phyloP scores from a whole-genome alignment of 441 rosid species.

The Syzygium malaccense region DNA sequence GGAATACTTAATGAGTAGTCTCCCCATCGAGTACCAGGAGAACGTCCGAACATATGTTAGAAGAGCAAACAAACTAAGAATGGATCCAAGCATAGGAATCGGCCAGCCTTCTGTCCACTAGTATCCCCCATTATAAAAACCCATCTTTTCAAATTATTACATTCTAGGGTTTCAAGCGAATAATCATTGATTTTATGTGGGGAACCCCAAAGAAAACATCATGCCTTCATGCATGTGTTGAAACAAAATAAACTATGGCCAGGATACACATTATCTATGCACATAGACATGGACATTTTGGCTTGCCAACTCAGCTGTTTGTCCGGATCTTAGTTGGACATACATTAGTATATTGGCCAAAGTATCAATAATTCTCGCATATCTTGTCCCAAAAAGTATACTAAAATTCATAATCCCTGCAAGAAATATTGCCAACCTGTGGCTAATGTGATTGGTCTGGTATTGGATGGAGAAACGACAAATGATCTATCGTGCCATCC shows the following conservation, averaged over 20 bases:
- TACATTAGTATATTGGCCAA: neutral
- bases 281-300: neutral
- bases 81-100: neutral
- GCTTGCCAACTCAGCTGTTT: neutral
- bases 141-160: neutral
- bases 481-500: neutral
- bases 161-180: neutral
- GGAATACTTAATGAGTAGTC: neutral
- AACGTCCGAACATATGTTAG: neutral
- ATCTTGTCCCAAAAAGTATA: neutral
- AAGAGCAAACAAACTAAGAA: neutral
- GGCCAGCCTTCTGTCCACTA: neutral
- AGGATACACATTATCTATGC: neutral
- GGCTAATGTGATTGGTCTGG: neutral
- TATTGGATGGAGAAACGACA: neutral
- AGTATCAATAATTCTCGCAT: neutral
- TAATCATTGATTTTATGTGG: neutral
- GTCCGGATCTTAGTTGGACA: neutral
- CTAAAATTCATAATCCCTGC: neutral
- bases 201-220: neutral
- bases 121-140: neutral
- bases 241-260: neutral
- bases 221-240: neutral
- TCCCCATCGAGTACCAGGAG: neutral
- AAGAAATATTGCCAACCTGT: neutral